phyloP scores from a whole-genome alignment of 176 grass and related monocot genomes.

The Leersia perrieri region DNA sequence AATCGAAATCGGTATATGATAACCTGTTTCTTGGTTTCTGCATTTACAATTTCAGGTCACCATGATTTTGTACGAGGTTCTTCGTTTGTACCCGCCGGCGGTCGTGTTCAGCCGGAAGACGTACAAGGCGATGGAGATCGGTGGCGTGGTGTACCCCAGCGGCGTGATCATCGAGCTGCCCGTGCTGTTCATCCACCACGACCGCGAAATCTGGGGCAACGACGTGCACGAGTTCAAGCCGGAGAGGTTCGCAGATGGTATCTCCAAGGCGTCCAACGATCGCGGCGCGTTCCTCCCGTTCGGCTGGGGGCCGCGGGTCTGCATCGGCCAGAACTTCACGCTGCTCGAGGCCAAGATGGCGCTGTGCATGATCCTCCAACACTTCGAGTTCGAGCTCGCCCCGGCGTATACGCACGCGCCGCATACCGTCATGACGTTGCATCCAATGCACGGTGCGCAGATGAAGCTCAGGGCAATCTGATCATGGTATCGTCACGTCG shows the following conservation, averaged over 20 bases:
- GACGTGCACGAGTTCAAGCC: slow-evolving; percentile 69
- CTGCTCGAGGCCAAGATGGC: slow-evolving; percentile 59
- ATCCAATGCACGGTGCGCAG: slow-evolving; percentile 51
- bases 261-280: slow-evolving; percentile 41
- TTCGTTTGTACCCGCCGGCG: slow-evolving; percentile 55
- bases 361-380: slow-evolving; percentile 51
- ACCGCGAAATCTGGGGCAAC: slow-evolving; percentile 45
- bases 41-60: slow-evolving; percentile 32
- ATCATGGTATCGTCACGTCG: not conserved
- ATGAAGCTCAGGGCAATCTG: slow-evolving; percentile 32
- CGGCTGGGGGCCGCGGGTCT: slow-evolving; percentile 53
- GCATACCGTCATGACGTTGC: slow-evolving; percentile 18
- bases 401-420: slow-evolving; percentile 49
- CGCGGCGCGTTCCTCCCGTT: slow-evolving; percentile 42
- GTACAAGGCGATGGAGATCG: slow-evolving; percentile 39
- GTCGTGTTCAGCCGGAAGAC: slow-evolving; percentile 10
- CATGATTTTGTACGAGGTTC: slow-evolving; percentile 65
- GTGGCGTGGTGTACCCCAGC: slow-evolving; percentile 28
- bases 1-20: no score
- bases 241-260: slow-evolving; percentile 45
- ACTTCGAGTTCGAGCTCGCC: slow-evolving; percentile 45
- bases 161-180: slow-evolving; percentile 33
- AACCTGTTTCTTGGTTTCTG: no score
- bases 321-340: slow-evolving; percentile 61
- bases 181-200: slow-evolving; percentile 45